A percentile compares a stretch with the other conserved stretches of the same genome.
phyloP scores from a whole-genome alignment of 345 rosid genomes.

The Euphorbia tirucalli region DNA sequence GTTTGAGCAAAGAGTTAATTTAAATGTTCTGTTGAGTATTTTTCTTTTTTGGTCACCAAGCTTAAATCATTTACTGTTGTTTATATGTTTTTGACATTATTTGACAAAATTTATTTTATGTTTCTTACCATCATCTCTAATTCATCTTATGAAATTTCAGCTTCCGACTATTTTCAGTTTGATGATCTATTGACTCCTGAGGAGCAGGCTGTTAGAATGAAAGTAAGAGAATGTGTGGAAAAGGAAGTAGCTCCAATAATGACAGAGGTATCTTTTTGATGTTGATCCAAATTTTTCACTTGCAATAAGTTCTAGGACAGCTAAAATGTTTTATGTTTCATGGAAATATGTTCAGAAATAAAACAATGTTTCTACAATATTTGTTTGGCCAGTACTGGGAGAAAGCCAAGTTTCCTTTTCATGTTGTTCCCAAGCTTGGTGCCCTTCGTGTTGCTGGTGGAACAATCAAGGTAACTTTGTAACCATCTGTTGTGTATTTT shows the following conservation, averaged over 20 bases:
- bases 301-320: neutral
- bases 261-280: slow-evolving; percentile 56
- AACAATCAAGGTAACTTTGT: slow-evolving; percentile 65
- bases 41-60: neutral
- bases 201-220: slow-evolving; percentile 59
- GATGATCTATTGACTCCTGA: slow-evolving; percentile 76
- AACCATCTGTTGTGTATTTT: neutral
- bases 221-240: slow-evolving; percentile 86
- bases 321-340: neutral
- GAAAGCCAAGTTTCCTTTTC: slow-evolving; percentile 95
- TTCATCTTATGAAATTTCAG: slow-evolving; percentile 37
- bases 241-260: slow-evolving; percentile 88
- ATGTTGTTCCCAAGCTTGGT: slow-evolving; percentile 72
- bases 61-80: neutral
- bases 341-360: slow-evolving; percentile 6
- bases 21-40: neutral
- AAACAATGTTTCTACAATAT: slow-evolving; percentile 2
- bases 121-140: slow-evolving; percentile 4
- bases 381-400: slow-evolving; percentile 70
- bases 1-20: neutral
- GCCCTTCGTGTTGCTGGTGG: slow-evolving; percentile 70
- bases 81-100: neutral
- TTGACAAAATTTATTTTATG: neutral
- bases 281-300: neutral
- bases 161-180: slow-evolving; percentile 75